A percentile compares a stretch with the other conserved stretches of the same genome.
phyloP scores from a whole-genome alignment of 139 green algal species.

The Coccomyxa sp. region DNA sequence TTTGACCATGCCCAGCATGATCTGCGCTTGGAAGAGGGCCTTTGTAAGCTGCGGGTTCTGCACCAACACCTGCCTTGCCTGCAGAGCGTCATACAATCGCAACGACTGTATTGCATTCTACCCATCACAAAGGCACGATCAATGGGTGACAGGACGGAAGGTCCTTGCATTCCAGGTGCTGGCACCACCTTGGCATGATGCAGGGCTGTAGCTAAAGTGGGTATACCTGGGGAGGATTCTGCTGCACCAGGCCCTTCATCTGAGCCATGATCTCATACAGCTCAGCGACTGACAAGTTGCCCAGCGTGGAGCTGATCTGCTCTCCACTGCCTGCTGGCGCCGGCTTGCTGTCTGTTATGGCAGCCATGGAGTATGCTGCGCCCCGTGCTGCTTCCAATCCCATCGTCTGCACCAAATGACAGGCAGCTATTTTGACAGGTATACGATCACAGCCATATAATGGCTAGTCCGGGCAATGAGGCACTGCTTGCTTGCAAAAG shows the following conservation, averaged over 20 bases:
- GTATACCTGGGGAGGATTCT: no score
- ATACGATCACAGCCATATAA: no score
- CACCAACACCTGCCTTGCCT: constrained; percentile 72
- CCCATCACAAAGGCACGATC: background rate
- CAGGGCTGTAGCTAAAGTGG: no score
- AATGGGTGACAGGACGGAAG: background rate
- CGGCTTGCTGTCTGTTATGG: background rate
- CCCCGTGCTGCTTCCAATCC: constrained; percentile 14
- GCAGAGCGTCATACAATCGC: no score
- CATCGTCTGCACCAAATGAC: background rate
- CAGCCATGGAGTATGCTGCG: constrained; percentile 5
- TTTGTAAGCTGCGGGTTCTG: constrained; percentile 83
- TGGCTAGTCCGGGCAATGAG: no score
- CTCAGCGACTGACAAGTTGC: constrained; percentile 49
- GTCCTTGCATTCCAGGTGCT: background rate
- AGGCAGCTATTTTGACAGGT: no score
- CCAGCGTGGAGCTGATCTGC: constrained; percentile 17
- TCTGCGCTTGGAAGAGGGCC: constrained; percentile 87
- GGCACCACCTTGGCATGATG: background rate
- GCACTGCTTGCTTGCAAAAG: no score
- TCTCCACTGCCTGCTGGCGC: constrained; percentile 1
- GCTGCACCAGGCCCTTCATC: constrained; percentile 44
- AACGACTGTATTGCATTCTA: no score
- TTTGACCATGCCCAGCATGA: constrained; percentile 80
- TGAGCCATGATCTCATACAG: constrained; percentile 64